These are phyloP conservation scores for Marasmius oreades DNA, from an alignment of 1,284 basidiomycete genomes.

Conservation along the genomic window DNA sequence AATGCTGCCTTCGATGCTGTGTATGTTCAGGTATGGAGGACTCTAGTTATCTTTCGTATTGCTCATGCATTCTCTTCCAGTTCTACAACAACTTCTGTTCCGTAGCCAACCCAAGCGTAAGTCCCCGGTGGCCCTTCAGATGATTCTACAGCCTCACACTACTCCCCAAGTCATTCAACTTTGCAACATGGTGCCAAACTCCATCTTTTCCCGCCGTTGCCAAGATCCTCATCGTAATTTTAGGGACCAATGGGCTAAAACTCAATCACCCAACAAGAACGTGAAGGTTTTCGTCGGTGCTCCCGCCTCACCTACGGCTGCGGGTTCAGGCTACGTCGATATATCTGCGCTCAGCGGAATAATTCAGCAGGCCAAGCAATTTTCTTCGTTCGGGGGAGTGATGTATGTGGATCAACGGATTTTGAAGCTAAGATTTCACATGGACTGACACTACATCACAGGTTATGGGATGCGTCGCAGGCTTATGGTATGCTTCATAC, in stretches of 20 bases:
- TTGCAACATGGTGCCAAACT: constrained; percentile 41
- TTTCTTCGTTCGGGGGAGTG: constrained; percentile 63
- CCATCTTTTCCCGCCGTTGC: not conserved
- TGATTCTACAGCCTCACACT: constrained; percentile 1
- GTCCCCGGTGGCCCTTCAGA: constrained; percentile 10
- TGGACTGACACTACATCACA: not conserved
- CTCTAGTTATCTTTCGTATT: too few relatives aligned
- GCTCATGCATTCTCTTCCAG: not conserved
- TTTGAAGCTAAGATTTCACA: not conserved
- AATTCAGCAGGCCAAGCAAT: constrained; percentile 42
- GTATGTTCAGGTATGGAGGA: constrained; percentile 39
- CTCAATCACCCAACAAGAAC: constrained; percentile 49
- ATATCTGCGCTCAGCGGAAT: constrained; percentile 42
- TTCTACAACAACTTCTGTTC: constrained; percentile 59
- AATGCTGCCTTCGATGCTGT: constrained; percentile 57
- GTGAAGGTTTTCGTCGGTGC: constrained; percentile 65
- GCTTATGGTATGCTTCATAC: constrained; percentile 23
- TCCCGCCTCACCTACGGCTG: constrained; percentile 47
- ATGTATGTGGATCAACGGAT: constrained; percentile 39
- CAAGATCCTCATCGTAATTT: constrained; percentile 5
- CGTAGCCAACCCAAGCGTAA: constrained; percentile 38
- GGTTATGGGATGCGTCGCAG: constrained; percentile 28
- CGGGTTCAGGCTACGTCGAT: constrained; percentile 49
- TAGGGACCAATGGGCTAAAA: constrained; percentile 66
- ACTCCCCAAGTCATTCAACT: constrained; percentile 44